phyloP scores from a whole-genome alignment of 176 grass and related monocot genomes.

The Poa pratensis region DNA sequence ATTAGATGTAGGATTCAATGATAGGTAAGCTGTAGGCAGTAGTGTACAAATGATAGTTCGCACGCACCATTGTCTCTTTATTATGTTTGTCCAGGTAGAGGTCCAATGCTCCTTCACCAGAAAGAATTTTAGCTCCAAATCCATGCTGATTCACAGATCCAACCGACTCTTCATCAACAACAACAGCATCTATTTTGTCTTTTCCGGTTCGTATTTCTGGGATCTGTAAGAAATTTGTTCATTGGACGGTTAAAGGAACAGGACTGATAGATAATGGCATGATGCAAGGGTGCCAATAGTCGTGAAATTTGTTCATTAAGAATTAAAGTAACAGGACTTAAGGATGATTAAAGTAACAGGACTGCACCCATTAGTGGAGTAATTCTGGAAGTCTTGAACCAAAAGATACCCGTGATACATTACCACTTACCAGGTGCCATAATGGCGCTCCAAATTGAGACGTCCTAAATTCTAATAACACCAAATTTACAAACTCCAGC shows the following conservation, averaged over 20 bases:
- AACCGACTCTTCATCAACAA: slow-evolving; percentile 68
- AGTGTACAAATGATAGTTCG: slow-evolving; percentile 1
- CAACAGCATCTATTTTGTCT: slow-evolving; percentile 74
- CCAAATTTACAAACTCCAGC: slow-evolving; percentile 4
- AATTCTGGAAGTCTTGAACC: slow-evolving; percentile 19
- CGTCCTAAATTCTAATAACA: background rate
- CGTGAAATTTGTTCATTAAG: slow-evolving; percentile 1
- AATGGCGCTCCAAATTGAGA: background rate
- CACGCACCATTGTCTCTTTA: slow-evolving; percentile 37
- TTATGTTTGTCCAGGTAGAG: slow-evolving; percentile 47
- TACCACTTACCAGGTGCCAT: background rate
- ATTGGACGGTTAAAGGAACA: background rate
- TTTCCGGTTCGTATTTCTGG: slow-evolving; percentile 56
- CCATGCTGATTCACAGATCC: slow-evolving; percentile 48
- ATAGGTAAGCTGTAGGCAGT: background rate
- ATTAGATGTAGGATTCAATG: background rate
- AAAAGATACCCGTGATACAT: slow-evolving; percentile 2
- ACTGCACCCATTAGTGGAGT: background rate
- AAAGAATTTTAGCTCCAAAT: slow-evolving; percentile 72
- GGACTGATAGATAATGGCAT: background rate
- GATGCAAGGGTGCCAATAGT: background rate
- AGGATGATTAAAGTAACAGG: background rate
- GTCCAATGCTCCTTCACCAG: slow-evolving; percentile 59
- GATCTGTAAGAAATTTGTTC: slow-evolving; percentile 43
- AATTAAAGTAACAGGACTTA: background rate